Evolutionary conservation across 2,329 filamentous ascomycete species (phyloP).

Genomic region (Phaeosphaeriaceae sp.): DNA sequence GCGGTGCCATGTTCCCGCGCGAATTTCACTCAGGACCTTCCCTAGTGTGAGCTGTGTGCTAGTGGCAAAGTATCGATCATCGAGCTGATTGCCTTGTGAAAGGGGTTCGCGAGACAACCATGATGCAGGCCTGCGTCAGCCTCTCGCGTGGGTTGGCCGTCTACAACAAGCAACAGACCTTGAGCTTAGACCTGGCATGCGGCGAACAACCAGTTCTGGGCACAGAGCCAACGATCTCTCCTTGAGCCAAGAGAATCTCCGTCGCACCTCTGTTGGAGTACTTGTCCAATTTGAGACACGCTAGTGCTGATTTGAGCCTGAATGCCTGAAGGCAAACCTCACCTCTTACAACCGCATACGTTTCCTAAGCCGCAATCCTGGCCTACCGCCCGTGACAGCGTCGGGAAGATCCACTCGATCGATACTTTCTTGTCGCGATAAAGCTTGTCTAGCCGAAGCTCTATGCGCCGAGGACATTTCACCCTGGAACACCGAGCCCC

Average conservation of each 20-base stretch:
- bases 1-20: no score
- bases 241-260: slow-evolving; percentile 25
- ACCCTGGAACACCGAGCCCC: slow-evolving; percentile 19
- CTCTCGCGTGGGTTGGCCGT: slow-evolving; percentile 11
- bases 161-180: slow-evolving; percentile 23
- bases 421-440: slow-evolving; percentile 38
- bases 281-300: slow-evolving; percentile 17
- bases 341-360: slow-evolving; percentile 27
- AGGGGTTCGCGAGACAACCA: background rate
- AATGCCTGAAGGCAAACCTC: slow-evolving; percentile 22
- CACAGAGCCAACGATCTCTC: slow-evolving; percentile 9
- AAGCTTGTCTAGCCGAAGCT: slow-evolving; percentile 42
- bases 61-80: background rate
- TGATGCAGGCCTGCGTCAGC: background rate
- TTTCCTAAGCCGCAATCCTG: slow-evolving; percentile 16
- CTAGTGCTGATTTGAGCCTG: slow-evolving; percentile 24
- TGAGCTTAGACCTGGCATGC: slow-evolving; percentile 13
- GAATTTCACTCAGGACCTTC: background rate
- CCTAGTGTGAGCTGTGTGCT: background rate
- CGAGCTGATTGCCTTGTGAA: background rate
- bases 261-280: slow-evolving; percentile 43
- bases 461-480: slow-evolving; percentile 28
- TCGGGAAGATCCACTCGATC: slow-evolving; percentile 26
- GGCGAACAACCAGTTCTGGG: slow-evolving; percentile 11
- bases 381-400: slow-evolving; percentile 24